Evolutionary conservation across 106 monocot species (phyloP).

Genomic region (Hemerocallis citrina): DNA sequence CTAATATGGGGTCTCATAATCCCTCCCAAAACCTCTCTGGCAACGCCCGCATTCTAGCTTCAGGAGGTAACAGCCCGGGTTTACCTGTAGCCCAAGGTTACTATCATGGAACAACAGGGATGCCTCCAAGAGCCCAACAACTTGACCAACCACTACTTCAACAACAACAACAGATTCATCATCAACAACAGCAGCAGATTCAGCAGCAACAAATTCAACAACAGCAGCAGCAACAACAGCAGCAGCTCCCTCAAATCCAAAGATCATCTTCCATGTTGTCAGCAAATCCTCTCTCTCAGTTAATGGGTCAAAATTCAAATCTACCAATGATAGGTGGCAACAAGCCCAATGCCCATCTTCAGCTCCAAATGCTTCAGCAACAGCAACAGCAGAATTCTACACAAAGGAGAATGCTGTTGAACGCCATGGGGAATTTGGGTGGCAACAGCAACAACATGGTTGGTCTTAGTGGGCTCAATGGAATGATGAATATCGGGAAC

Average conservation of each 20-base stretch:
- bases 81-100: conserved; percentile 33
- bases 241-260: conserved; percentile 50
- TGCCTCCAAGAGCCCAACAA: conserved; percentile 43
- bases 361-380: conserved; percentile 63
- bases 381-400: conserved; percentile 40
- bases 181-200: conserved; percentile 28
- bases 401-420: conserved; percentile 72
- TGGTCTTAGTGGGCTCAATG: conserved; percentile 45
- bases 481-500: conserved; percentile 54
- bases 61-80: conserved; percentile 38
- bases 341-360: conserved; percentile 30
- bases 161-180: conserved; percentile 59
- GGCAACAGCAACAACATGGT: conserved; percentile 27
- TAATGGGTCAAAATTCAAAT: conserved; percentile 57
- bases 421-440: conserved; percentile 45
- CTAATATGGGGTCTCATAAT: conserved; percentile 21
- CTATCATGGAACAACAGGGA: conserved; percentile 21
- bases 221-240: conserved; percentile 42
- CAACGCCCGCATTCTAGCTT: conserved; percentile 35
- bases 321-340: conserved; percentile 50
- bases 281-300: conserved; percentile 55
- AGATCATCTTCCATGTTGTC: conserved; percentile 52
- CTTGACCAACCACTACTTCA: conserved; percentile 55
- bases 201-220: conserved; percentile 48
- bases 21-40: conserved; percentile 35